Evolutionary conservation across 202 grass and related monocot genomes (phyloP), one percentile per base, ranked within the genome.

Genomic region (Schoenoplectus triqueter): DNA sequence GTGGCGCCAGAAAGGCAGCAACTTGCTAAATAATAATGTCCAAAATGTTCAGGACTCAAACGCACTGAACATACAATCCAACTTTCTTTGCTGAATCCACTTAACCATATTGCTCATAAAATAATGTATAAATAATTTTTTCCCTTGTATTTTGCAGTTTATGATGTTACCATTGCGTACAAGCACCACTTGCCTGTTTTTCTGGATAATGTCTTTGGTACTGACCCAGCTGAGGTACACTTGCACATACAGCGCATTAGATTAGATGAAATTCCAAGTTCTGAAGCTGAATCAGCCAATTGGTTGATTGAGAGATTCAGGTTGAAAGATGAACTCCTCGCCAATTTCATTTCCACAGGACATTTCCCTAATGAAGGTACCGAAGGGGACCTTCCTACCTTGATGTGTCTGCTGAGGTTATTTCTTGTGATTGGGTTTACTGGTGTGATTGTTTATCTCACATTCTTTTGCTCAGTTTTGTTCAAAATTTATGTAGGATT

Each of bases 191-290:
- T 86, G 44, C 95, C 95, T 8, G 87, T 83, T 52, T 93, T 95
- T 70, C 80, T 95, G 55, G 93, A 98, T 82, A 98, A 94, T 51
- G 81, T 94, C 40, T 95, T 89, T 40, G 93, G 93, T 2, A 85
- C 92, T 0, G 95, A 95, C 69, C 95, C 95, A 80, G 90, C 91
- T 0, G 95, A 98, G 86, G 93, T 95, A 51, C 93, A 98, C 20
- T 82, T 98, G 64, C 95, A 98, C 63, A 83, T 93, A 60, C 57
- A 82, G 55, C 88, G 92, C 22, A 89, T 95, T 42, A 66, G 71
- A 50, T 82, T 90, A 45, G 66, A 82, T 0, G 69, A 92, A 81
- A 95, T 98, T 67, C 95, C 93, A 7, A 76, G 74, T 80, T 88
- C 93, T 3, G 91, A 98, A 87, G 87, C 87, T 17, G 87, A 94